Conservation (phyloP, 176 grass and related monocot species). For the Ensete glaucum region DNA sequence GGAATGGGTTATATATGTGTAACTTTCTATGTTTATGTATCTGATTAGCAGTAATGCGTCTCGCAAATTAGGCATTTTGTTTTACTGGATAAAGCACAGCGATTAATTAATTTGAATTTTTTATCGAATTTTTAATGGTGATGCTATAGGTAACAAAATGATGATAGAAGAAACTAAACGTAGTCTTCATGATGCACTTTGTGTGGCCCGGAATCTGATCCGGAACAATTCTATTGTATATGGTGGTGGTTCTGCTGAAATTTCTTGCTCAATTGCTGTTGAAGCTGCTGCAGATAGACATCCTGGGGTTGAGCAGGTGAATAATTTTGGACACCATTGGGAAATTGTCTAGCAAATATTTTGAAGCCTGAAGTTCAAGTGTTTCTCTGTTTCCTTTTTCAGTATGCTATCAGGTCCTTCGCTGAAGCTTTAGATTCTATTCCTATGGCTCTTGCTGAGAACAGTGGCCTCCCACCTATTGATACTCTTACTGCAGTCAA, state of each 20-base stretch:
- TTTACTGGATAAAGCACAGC: no score
- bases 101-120: not conserved
- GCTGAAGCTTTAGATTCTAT: slow-evolving; percentile 73
- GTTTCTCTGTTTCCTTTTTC: slow-evolving; percentile 21
- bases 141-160: slow-evolving; percentile 74
- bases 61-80: not conserved
- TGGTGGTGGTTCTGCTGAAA: slow-evolving; percentile 79
- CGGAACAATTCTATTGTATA: slow-evolving; percentile 73
- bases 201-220: slow-evolving; percentile 86
- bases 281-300: slow-evolving; percentile 63
- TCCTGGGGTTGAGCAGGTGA: slow-evolving; percentile 85
- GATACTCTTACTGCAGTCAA: slow-evolving; percentile 74
- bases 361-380: not conserved
- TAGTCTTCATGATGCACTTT: slow-evolving; percentile 72
- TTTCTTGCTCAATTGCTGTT: slow-evolving; percentile 73
- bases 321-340: not conserved
- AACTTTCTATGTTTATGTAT: not conserved
- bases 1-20: no score
- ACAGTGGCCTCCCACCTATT: slow-evolving; percentile 74
- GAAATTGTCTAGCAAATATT: not conserved
- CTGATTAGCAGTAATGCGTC: not conserved
- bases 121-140: not conserved
- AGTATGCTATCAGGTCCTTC: slow-evolving; percentile 96
- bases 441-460: slow-evolving; percentile 78
- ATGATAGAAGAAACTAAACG: slow-evolving; percentile 86